Evolutionary conservation across 164 flowering plant species (phyloP).

Genomic region (Berberis thunbergii): DNA sequence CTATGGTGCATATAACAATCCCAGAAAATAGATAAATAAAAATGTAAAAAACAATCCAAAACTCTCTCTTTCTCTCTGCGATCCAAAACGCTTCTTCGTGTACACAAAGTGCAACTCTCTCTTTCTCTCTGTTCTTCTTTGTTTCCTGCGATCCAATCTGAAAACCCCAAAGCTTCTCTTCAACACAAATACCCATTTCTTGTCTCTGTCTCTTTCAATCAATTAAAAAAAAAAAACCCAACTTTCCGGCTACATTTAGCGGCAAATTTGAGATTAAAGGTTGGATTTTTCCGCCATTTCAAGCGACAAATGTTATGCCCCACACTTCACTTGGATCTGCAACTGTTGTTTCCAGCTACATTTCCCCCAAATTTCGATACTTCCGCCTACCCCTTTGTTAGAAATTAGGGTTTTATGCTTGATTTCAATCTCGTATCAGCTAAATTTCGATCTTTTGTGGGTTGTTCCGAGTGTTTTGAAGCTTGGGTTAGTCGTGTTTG

Average conservation of each 20-base stretch:
- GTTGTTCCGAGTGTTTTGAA: background rate
- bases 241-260: conserved; percentile 10
- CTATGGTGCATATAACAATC: too few relatives aligned
- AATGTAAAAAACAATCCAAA: too few relatives aligned
- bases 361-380: conserved; percentile 3
- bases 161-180: background rate
- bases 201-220: background rate
- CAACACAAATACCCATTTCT: background rate
- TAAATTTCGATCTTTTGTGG: background rate
- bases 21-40: too few relatives aligned
- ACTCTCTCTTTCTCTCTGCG: background rate
- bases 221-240: background rate
- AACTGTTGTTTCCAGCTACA: conserved; percentile 11
- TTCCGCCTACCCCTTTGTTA: too few relatives aligned
- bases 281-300: conserved; percentile 4
- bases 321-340: conserved; percentile 7
- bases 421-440: too few relatives aligned
- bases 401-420: too few relatives aligned
- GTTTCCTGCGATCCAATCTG: background rate
- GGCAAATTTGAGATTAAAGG: conserved; percentile 5
- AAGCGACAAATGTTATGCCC: background rate
- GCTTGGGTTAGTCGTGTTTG: background rate
- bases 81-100: too few relatives aligned
- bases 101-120: too few relatives aligned
- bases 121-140: background rate